A percentile compares a stretch with the other conserved stretches of the same genome.
These are phyloP conservation scores for Bryoerythrophyllum caledonicum DNA, from an alignment of 225 moss, liverwort and hornwort species.

Conservation along the genomic window DNA sequence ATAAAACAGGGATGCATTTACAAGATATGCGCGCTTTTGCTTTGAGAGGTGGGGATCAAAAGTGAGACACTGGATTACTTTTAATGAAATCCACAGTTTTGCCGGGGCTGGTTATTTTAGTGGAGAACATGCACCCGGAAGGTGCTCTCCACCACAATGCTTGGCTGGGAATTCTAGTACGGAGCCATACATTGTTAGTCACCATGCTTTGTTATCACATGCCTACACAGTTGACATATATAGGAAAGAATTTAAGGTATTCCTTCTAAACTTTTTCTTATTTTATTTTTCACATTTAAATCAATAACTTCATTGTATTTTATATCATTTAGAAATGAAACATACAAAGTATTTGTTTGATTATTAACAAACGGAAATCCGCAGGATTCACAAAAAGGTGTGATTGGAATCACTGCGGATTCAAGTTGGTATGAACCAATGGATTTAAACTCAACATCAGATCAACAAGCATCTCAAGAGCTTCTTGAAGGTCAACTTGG, in stretches of 20 bases:
- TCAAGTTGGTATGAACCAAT: constrained; percentile 17
- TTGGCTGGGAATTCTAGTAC: background rate
- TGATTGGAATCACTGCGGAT: constrained; percentile 56
- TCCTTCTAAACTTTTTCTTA: background rate
- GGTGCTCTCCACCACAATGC: constrained; percentile 18
- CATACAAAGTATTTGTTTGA: too few species aligned
- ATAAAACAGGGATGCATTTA: background rate
- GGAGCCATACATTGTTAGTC: constrained; percentile 25
- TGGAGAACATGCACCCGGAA: constrained; percentile 18
- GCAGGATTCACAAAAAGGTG: constrained; percentile 58
- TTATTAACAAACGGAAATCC: too few species aligned
- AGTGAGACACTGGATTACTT: constrained; percentile 83
- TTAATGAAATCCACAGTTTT: constrained; percentile 69
- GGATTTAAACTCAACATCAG: background rate
- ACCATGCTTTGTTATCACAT: constrained; percentile 35
- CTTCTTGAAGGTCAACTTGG: constrained; percentile 30
- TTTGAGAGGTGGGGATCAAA: constrained; percentile 36
- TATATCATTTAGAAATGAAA: too few species aligned
- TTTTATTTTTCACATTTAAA: too few species aligned
- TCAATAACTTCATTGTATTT: too few species aligned
- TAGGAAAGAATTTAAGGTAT: constrained; percentile 36
- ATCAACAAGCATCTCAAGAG: constrained; percentile 22
- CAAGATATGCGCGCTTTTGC: constrained; percentile 13
- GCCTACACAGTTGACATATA: constrained; percentile 11
- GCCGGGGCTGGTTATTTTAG: background rate